Base-by-base conservation (phyloP, 1,284 basidiomycete genomes). In the Anthracocystis panici-leucophaei region DNA sequence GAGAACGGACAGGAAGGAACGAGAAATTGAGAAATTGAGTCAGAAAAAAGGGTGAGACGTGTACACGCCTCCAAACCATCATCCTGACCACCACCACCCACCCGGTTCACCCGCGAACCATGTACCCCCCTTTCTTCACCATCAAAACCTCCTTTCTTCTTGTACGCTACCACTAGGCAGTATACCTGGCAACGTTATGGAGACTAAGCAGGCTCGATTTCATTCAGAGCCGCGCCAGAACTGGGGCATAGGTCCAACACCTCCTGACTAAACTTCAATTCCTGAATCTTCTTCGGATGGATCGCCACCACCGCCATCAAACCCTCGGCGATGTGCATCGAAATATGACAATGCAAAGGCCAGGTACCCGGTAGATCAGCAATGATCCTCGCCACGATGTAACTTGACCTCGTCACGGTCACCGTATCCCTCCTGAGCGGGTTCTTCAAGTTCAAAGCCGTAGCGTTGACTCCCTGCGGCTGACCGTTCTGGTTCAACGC, bases 391-490 rank as follows among this genome's bases (percentile, higher is more conserved):
- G 85, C 38, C 35, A 86, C 74, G 5, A 77, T 78, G 59, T 75
- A 48, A 46, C 65, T 54, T 38, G 44, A 38, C 20, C 77, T 75
- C 5, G 75, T 58, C 9, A 87, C 78, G n/a, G 79, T 66, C 25
- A 86, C 54, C n/a, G 82, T 84, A 59, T 87, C 87, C 35, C 86
- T 76, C 20, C 86, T 80, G 16, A 86, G 61, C 8, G 86, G 86
- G 58, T 86, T 87, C 11, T 41, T 63, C 8, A 81, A 68, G 52
- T 85, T 83, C 35, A 84, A 12, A 3, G 42, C 20, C 63, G n/a
- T 18, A 23, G 46, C 46, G 21, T 50, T 49, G 8, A 29, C 56
- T 14, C 38, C 38, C 27, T 49, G 56, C 25, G 56, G 33, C 35
- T 29, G 31, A 18, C 48, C 25, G 44, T 66, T 51, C 18, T 38